Evolutionary conservation across 345 rosid species (phyloP).

Genomic region (Cardiospermum halicacabum): DNA sequence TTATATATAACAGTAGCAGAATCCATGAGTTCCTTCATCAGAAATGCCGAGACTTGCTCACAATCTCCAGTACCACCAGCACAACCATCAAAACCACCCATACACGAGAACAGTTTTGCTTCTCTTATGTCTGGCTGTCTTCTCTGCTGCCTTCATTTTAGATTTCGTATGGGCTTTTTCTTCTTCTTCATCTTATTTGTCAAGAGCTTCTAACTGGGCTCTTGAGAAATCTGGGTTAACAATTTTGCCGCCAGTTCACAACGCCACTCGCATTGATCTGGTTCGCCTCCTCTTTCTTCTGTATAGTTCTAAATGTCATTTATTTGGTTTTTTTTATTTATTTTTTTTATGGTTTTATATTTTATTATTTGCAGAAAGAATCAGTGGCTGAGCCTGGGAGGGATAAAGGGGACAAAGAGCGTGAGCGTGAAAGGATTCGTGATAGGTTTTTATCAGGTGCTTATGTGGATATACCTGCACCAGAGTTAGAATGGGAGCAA

Average conservation of each 20-base stretch:
- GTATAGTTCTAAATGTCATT: neutral
- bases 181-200: slow-evolving; percentile 22
- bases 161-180: slow-evolving; percentile 43
- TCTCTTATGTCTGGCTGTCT: slow-evolving; percentile 26
- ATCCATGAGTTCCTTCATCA: slow-evolving; percentile 8
- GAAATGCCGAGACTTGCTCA: slow-evolving; percentile 35
- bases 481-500: slow-evolving; percentile 67
- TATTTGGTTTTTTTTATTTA: too few species aligned
- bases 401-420: slow-evolving; percentile 17
- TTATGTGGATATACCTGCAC: slow-evolving; percentile 72
- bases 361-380: slow-evolving; percentile 29
- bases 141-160: slow-evolving; percentile 37
- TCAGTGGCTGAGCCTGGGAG: slow-evolving; percentile 5
- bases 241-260: slow-evolving; percentile 17
- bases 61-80: neutral
- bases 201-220: slow-evolving; percentile 40
- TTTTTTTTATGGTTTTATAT: neutral
- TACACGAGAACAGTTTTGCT: slow-evolving; percentile 30
- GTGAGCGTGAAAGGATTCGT: neutral
- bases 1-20: slow-evolving; percentile 7
- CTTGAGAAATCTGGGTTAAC: slow-evolving; percentile 25
- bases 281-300: slow-evolving; percentile 13
- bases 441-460: slow-evolving; percentile 48
- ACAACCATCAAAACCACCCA: slow-evolving; percentile 21
- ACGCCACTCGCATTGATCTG: slow-evolving; percentile 11